Conservation (phyloP, 2,329 filamentous ascomycete genomes). For the Colletotrichum plurivorum region DNA sequence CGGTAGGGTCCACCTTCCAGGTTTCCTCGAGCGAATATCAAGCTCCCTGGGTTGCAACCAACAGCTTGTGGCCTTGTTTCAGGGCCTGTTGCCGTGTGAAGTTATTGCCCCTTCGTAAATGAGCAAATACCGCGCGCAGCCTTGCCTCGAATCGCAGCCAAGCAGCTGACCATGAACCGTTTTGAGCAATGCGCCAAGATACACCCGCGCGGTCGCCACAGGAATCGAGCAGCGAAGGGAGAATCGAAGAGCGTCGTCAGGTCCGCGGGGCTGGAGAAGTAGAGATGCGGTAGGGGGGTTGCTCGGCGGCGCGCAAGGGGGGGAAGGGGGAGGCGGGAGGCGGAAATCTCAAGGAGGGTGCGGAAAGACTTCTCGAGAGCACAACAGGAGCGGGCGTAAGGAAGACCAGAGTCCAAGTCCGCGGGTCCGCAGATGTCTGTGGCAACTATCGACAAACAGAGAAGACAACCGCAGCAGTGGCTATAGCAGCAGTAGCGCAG, state of each 20-base stretch:
- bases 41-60: neutral
- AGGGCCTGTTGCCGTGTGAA: neutral
- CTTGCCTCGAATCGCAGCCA: conserved; percentile 5
- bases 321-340: neutral
- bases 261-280: conserved; percentile 7
- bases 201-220: conserved; percentile 4
- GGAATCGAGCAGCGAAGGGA: neutral
- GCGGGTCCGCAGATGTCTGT: conserved; percentile 14
- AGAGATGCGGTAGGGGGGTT: conserved; percentile 3
- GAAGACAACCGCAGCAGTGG: too few species aligned
- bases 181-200: conserved; percentile 9
- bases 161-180: conserved; percentile 14
- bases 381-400: conserved; percentile 16
- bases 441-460: conserved; percentile 22
- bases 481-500: conserved; percentile 20
- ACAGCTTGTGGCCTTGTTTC: neutral
- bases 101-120: neutral
- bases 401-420: conserved; percentile 7
- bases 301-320: conserved; percentile 26
- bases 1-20: neutral
- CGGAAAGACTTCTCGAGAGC: neutral
- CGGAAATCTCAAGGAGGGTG: conserved; percentile 9
- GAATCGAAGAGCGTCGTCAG: neutral
- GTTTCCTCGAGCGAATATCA: neutral
- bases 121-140: conserved; percentile 1